Evolutionary conservation across 352 stramenopile species (phyloP).

Genomic region (Pythium sp.): DNA sequence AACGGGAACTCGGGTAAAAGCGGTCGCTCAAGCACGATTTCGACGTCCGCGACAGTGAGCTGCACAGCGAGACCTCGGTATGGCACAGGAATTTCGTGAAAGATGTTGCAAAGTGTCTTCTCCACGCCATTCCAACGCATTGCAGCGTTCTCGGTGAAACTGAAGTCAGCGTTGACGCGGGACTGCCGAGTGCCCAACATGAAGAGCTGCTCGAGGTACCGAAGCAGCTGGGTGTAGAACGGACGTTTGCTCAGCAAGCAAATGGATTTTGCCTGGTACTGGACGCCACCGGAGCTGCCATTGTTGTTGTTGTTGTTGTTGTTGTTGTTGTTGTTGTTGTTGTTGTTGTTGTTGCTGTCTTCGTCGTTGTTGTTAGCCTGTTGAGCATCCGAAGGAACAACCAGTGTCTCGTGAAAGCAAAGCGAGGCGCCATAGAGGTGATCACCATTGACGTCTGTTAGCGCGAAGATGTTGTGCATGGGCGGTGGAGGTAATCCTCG

Average conservation of each 20-base stretch:
- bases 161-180: background rate
- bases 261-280: conserved; percentile 36
- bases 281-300: background rate
- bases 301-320: conserved; percentile 14
- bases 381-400: background rate
- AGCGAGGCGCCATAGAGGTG: conserved; percentile 48
- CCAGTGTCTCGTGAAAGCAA: conserved; percentile 41
- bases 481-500: conserved; percentile 30
- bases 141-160: background rate
- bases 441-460: conserved; percentile 41
- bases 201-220: conserved; percentile 51
- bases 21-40: conserved; percentile 35
- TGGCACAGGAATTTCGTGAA: conserved; percentile 48
- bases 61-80: conserved; percentile 36
- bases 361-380: background rate
- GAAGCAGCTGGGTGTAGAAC: conserved; percentile 45
- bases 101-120: conserved; percentile 42
- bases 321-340: no score
- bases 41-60: conserved; percentile 27
- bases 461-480: conserved; percentile 47
- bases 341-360: conserved; percentile 16
- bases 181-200: conserved; percentile 40
- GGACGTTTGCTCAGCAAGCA: conserved; percentile 41
- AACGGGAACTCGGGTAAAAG: conserved; percentile 41
- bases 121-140: conserved; percentile 26